Evolutionary conservation across 768 basidiomycete genomes (phyloP).

Genomic region (Pisolithus microcarpus): DNA sequence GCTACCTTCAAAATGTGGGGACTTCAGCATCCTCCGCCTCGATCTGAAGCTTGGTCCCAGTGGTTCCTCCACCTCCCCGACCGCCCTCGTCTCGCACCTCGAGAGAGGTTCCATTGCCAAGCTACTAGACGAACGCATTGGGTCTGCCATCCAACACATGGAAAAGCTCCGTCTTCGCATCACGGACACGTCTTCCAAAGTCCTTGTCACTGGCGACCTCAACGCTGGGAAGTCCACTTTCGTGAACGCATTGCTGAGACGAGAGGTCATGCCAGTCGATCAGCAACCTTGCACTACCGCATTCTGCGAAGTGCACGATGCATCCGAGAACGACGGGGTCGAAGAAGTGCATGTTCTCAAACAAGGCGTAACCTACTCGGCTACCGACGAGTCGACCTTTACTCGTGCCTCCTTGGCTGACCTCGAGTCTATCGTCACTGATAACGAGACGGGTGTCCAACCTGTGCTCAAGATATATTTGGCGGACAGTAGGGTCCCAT

Average conservation of each 20-base stretch:
- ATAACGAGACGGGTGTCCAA: constrained; percentile 45
- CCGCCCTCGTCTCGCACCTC: constrained; percentile 79
- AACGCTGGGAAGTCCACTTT: constrained; percentile 99
- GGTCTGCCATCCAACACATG: constrained; percentile 67
- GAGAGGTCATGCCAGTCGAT: constrained; percentile 93
- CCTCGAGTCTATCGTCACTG: constrained; percentile 70
- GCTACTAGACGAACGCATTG: constrained; percentile 81
- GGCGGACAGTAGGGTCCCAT: constrained; percentile 67
- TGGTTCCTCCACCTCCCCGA: constrained; percentile 52
- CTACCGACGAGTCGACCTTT: constrained; percentile 70
- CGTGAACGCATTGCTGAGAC: constrained; percentile 88
- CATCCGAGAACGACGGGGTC: constrained; percentile 65
- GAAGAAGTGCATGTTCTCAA: constrained; percentile 86
- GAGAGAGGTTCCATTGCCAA: constrained; percentile 92
- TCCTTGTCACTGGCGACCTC: constrained; percentile 95
- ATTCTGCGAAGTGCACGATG: constrained; percentile 95
- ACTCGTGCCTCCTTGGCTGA: constrained; percentile 57
- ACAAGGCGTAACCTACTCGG: constrained; percentile 60
- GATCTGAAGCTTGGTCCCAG: constrained; percentile 87
- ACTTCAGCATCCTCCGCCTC: constrained; percentile 84
- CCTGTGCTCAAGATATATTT: constrained; percentile 82
- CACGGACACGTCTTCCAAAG: constrained; percentile 87
- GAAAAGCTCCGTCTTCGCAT: constrained; percentile 81
- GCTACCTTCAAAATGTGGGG: constrained; percentile 39
- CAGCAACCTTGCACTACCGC: constrained; percentile 97